Percentiles rank a stretch among this genome's conserved stretches.
phyloP scores from a whole-genome alignment of 1,139 yeast genomes.

The Kurtzmaniella quercitrusa region DNA sequence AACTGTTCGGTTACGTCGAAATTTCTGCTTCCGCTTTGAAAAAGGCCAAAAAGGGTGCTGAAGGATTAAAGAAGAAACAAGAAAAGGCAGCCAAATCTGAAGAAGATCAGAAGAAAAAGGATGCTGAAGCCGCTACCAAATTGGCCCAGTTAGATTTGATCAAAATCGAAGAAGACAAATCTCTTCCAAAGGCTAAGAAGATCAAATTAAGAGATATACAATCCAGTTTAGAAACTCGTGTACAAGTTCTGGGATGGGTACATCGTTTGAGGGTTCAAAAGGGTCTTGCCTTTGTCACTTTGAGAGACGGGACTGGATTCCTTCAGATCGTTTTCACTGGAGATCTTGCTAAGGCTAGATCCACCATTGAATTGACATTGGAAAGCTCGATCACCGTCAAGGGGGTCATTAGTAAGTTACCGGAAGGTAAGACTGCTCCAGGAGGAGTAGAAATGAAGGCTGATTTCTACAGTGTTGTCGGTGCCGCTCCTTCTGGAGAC shows the following conservation, averaged over 20 bases:
- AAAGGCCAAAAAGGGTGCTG: conserved; percentile 95
- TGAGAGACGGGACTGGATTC: conserved; percentile 94
- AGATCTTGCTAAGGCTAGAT: conserved; percentile 86
- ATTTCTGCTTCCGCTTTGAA: conserved; percentile 92
- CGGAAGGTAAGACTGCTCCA: conserved; percentile 96
- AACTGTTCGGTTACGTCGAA: conserved; percentile 58
- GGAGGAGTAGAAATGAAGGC: conserved; percentile 94
- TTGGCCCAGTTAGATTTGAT: conserved; percentile 74
- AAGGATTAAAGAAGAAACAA: conserved; percentile 82
- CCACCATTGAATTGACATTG: conserved; percentile 77
- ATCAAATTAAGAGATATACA: conserved; percentile 60
- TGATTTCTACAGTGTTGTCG: conserved; percentile 83
- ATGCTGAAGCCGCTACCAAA: conserved; percentile 65
- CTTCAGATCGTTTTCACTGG: conserved; percentile 87
- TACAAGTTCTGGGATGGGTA: conserved; percentile 87
- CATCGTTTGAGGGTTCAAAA: conserved; percentile 93
- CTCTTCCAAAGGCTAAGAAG: conserved; percentile 65
- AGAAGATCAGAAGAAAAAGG: conserved; percentile 56
- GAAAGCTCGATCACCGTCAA: conserved; percentile 79
- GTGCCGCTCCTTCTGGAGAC: conserved; percentile 94
- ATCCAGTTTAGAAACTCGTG: conserved; percentile 57
- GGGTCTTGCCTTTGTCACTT: conserved; percentile 83
- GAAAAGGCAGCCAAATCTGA: conserved; percentile 73
- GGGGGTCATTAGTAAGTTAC: conserved; percentile 78
- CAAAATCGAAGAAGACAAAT: conserved; percentile 63